Evolutionary conservation across 306 rosid genomes (phyloP), one percentile per base, ranked within the genome.

Genomic region (Citrullus amarus): DNA sequence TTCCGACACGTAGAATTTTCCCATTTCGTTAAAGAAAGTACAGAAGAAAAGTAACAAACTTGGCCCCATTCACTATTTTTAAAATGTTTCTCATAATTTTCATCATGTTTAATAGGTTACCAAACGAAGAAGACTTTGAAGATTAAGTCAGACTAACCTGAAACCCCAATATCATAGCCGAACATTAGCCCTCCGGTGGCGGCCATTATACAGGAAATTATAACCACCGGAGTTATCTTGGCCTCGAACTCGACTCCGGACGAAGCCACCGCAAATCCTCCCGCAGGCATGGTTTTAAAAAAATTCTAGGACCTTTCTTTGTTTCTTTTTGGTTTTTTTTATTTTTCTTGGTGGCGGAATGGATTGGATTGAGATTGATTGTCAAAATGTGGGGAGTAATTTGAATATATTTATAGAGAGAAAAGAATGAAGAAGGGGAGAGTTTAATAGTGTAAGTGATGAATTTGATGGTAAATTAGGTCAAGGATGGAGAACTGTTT

Each of bases 151-250:
- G 28, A 25, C 28, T 25, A 13, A 85, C 91, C 91, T 1, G 94
- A 88, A 79, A 90, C 84, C 34, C 92, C 92, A 43, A 88, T 61
- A 20, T 90, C 94, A 51, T 85, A 90, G 61, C 94, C 90, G 60
- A 90, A 88, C 94, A 90, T 90, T 30, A 90, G 90, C 6, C 95
- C 92, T 13, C 95, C 88, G 6, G 86, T 77, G 11, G 92, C 90
- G 0, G 90, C 90, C 90, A 88, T 70, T 7, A 90, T 53, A 78
- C 88, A 88, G 1, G 94, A 90, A 8, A 86, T 36, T 10, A 88
- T 54, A 62, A 86, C 92, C 8, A 88, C 18, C 1, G 79, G 30
- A 0, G 90, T 90, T 69, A 87, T 88, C 78, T 14, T 86, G 0
- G 90, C 90, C 53, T 90, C 90, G 63, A 85, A 90, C 0, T 83